These are phyloP conservation scores for Chytriomyces sp. DNA, from an alignment of 192 early-diverging fungal species.

Conservation along the genomic window DNA sequence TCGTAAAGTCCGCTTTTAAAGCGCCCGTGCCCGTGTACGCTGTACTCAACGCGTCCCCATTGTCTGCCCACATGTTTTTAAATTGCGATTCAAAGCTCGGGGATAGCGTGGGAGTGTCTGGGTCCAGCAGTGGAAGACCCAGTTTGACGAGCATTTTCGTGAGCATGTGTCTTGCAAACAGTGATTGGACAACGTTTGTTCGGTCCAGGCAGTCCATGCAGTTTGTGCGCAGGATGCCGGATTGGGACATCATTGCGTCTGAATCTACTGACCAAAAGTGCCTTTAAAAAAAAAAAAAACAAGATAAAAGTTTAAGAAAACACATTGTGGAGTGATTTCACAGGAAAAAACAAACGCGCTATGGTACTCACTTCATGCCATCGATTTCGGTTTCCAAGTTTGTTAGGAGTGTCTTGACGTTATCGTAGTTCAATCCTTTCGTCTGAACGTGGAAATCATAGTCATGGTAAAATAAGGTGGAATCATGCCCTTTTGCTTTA, in stretches of 20 bases:
- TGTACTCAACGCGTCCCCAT: constrained; percentile 88
- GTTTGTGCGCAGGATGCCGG: constrained; percentile 88
- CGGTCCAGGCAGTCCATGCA: constrained; percentile 99
- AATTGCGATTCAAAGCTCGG: constrained; percentile 69
- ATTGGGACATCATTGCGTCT: constrained; percentile 55
- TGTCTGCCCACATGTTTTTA: constrained; percentile 97
- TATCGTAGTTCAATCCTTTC: constrained; percentile 93
- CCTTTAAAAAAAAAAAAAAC: too few species aligned
- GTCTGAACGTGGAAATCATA: constrained; percentile 99
- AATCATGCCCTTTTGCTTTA: background rate
- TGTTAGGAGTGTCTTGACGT: constrained; percentile 83
- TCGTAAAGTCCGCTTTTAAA: constrained; percentile 96
- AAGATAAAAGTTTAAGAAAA: too few species aligned
- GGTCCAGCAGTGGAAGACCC: constrained; percentile 1
- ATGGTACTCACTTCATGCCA: background rate
- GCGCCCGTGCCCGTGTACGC: constrained; percentile 97
- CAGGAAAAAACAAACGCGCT: too few species aligned
- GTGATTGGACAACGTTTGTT: constrained; percentile 96
- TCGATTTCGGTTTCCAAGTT: constrained; percentile 70
- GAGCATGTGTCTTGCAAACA: constrained; percentile 77
- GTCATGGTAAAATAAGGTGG: constrained; percentile 63
- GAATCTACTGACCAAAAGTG: constrained; percentile 55
- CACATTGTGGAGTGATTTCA: too few species aligned
- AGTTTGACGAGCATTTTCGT: background rate
- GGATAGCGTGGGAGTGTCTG: background rate